phyloP scores from a whole-genome alignment of 768 basidiomycete species.

The Russula ochroleuca region DNA sequence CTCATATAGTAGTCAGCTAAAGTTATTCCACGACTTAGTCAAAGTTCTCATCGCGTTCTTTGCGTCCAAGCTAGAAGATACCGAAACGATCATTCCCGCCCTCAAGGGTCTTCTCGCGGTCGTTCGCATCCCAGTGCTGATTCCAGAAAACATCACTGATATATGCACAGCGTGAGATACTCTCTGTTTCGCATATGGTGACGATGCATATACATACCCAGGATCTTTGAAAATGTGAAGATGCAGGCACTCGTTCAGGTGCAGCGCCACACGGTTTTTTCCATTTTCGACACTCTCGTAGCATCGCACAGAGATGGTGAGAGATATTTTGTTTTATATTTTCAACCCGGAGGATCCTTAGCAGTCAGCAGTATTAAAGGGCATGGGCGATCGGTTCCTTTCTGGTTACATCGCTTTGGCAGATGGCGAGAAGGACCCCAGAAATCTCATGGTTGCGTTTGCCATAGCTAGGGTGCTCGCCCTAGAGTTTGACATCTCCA shows the following conservation, averaged over 20 bases:
- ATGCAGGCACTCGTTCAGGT: slow-evolving; percentile 82
- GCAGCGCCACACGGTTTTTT: slow-evolving; percentile 75
- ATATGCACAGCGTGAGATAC: slow-evolving; percentile 56
- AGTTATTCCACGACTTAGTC: slow-evolving; percentile 45
- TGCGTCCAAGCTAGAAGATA: slow-evolving; percentile 80
- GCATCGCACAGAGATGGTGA: slow-evolving; percentile 58
- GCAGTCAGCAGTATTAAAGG: slow-evolving; percentile 54
- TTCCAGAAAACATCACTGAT: slow-evolving; percentile 56
- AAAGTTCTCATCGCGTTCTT: slow-evolving; percentile 81
- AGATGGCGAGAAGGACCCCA: slow-evolving; percentile 95
- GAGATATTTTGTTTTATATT: not conserved
- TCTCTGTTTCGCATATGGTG: slow-evolving; percentile 10
- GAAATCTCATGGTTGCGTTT: slow-evolving; percentile 88
- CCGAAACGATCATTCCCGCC: slow-evolving; percentile 77
- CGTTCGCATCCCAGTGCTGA: slow-evolving; percentile 57
- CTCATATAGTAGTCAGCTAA: not conserved
- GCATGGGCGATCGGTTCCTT: slow-evolving; percentile 68
- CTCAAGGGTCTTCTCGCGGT: slow-evolving; percentile 71
- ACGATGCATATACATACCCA: slow-evolving; percentile 33
- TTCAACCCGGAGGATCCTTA: slow-evolving; percentile 10
- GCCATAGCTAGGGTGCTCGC: slow-evolving; percentile 81
- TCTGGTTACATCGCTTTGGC: slow-evolving; percentile 72
- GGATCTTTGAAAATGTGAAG: slow-evolving; percentile 70
- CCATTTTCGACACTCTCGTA: slow-evolving; percentile 73
- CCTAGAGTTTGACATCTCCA: slow-evolving; percentile 78